Percentiles rank a stretch among this genome's conserved stretches.
These are phyloP conservation scores for Bacidia rubella DNA, from an alignment of 495 filamentous ascomycete species.

Conservation along the genomic window DNA sequence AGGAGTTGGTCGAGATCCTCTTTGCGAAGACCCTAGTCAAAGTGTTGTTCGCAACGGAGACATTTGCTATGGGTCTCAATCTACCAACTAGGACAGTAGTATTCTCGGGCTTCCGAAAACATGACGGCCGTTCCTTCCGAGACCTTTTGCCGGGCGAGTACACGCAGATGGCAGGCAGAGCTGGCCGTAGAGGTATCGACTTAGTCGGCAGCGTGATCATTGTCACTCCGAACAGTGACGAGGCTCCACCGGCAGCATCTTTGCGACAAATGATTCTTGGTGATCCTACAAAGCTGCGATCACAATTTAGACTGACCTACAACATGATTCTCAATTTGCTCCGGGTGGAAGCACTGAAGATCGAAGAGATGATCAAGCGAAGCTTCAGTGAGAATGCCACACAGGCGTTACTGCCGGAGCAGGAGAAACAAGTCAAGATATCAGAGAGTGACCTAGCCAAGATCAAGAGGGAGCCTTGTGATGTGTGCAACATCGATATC, in stretches of 20 bases:
- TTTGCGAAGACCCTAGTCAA: slow-evolving; percentile 93
- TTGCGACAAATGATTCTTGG: slow-evolving; percentile 90
- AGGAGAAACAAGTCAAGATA: slow-evolving; percentile 86
- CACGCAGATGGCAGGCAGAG: slow-evolving; percentile 95
- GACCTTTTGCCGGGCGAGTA: slow-evolving; percentile 92
- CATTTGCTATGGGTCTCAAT: slow-evolving; percentile 97
- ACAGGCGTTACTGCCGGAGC: slow-evolving; percentile 84
- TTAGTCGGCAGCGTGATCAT: slow-evolving; percentile 88
- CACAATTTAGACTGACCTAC: slow-evolving; percentile 94
- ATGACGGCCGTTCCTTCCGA: slow-evolving; percentile 81
- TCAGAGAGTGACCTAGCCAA: slow-evolving; percentile 84
- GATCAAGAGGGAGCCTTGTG: slow-evolving; percentile 72
- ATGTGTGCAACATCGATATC: slow-evolving; percentile 68
- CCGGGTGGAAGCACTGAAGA: slow-evolving; percentile 91
- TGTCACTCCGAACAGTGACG: slow-evolving; percentile 65
- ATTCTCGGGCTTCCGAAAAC: slow-evolving; percentile 93
- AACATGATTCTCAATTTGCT: slow-evolving; percentile 98
- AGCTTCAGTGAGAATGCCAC: slow-evolving; percentile 99
- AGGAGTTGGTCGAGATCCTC: slow-evolving; percentile 93
- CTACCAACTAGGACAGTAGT: slow-evolving; percentile 91
- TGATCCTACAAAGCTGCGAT: slow-evolving; percentile 85
- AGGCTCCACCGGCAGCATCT: slow-evolving; percentile 71
- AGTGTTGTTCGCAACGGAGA: slow-evolving; percentile 93
- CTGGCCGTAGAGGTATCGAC: slow-evolving; percentile 85
- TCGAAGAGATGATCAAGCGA: slow-evolving; percentile 99